phyloP scores from a whole-genome alignment of 2,329 filamentous ascomycete genomes.

The Fusarium brevicatenulatum region DNA sequence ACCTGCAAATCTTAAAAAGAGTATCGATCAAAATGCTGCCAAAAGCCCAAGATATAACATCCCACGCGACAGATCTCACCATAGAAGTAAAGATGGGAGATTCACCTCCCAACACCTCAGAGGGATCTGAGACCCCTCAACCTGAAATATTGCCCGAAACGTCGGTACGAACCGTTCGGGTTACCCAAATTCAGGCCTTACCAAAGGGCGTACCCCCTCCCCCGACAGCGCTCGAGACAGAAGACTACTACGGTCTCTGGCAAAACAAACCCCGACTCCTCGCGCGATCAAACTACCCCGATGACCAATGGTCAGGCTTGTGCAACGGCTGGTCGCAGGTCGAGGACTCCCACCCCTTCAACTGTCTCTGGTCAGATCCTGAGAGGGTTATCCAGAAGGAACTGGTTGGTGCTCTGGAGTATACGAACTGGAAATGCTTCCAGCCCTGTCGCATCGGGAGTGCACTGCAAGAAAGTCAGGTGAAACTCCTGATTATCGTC shows the following conservation, averaged over 20 bases:
- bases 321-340: not conserved
- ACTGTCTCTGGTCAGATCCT: not conserved
- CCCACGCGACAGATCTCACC: not conserved
- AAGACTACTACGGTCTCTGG: not conserved
- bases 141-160: not conserved
- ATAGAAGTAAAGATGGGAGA: not conserved
- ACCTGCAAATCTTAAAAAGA: accelerated
- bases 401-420: not conserved
- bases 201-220: not conserved
- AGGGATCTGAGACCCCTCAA: not conserved
- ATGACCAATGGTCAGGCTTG: not conserved
- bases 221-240: not conserved
- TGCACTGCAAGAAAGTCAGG: not conserved
- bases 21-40: accelerated
- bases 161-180: not conserved
- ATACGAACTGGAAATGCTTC: not conserved
- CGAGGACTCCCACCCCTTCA: not conserved
- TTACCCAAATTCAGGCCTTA: not conserved
- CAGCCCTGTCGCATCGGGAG: not conserved
- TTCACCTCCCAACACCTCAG: accelerated
- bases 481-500: not conserved
- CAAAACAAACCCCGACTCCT: not conserved
- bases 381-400: not conserved
- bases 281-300: not conserved
- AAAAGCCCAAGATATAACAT: accelerated